Conservation (phyloP, 208 protist species). For the Leishmania amazonensis region DNA sequence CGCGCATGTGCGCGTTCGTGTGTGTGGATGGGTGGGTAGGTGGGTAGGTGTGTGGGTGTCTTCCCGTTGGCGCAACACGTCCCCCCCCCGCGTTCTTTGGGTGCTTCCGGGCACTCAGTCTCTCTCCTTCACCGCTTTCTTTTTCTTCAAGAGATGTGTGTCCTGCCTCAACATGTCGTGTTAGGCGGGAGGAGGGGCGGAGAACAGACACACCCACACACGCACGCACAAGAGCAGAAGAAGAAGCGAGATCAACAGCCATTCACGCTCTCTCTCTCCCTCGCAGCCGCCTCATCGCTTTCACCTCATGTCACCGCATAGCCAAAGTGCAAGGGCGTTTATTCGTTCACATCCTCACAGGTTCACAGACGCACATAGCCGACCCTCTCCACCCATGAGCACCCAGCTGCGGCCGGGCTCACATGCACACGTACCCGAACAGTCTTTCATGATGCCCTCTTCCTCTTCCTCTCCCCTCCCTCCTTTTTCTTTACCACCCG, state of each 20-base stretch:
- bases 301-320: background rate
- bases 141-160: background rate
- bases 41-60: background rate
- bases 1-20: background rate
- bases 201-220: background rate
- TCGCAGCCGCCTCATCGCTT: background rate
- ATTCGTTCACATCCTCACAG: slow-evolving; percentile 1
- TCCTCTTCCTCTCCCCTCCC: background rate
- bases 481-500: background rate
- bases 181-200: background rate
- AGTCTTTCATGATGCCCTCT: background rate
- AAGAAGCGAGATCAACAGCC: background rate
- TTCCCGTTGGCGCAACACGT: background rate
- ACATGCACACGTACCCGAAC: background rate
- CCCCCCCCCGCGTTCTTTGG: background rate
- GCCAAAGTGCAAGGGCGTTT: background rate
- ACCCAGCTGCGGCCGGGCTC: background rate
- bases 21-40: background rate
- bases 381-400: background rate
- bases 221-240: background rate
- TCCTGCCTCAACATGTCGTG: background rate
- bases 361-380: background rate
- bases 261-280: background rate
- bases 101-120: background rate
- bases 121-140: background rate